Evolutionary conservation across 345 rosid genomes (phyloP).

Genomic region (Erysimum cheiranthoides): DNA sequence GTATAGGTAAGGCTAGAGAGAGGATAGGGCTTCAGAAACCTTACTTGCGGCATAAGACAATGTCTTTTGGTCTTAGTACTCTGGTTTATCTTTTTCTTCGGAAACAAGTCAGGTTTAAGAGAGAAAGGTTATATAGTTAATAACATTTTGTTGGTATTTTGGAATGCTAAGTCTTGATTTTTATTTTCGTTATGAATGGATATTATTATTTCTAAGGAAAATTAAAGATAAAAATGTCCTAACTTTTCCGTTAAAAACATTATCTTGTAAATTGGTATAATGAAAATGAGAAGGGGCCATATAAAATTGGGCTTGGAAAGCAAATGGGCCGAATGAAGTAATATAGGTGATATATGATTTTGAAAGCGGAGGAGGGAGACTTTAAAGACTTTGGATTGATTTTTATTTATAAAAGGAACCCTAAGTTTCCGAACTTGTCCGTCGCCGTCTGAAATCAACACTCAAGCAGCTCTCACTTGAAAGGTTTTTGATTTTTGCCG

Average conservation of each 20-base stretch:
- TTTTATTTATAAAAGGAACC: conserved; percentile 8
- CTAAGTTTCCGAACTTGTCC: conserved; percentile 22
- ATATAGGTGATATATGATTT: background rate
- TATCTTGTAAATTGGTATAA: background rate
- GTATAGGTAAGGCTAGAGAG: background rate
- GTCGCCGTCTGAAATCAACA: conserved; percentile 10
- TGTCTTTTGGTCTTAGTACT: conserved; percentile 12
- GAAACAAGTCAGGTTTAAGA: conserved; percentile 22
- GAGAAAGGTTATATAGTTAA: background rate
- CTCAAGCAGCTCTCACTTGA: background rate
- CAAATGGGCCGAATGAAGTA: background rate
- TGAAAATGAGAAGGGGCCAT: background rate
- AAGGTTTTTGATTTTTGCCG: background rate
- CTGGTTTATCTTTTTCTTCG: background rate
- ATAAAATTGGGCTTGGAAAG: conserved; percentile 2
- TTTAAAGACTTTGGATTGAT: conserved; percentile 2
- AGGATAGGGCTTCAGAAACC: background rate
- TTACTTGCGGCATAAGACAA: conserved; percentile 34
- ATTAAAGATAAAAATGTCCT: no score
- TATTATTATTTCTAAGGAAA: no score
- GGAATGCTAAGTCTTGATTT: conserved; percentile 1
- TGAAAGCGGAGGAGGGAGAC: conserved; percentile 13
- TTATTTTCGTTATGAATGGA: no score
- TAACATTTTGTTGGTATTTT: conserved; percentile 13
- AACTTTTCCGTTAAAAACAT: no score